These are phyloP conservation scores for Pseudocercospora cruenta DNA, from an alignment of 2,329 filamentous ascomycete genomes.

Conservation along the genomic window DNA sequence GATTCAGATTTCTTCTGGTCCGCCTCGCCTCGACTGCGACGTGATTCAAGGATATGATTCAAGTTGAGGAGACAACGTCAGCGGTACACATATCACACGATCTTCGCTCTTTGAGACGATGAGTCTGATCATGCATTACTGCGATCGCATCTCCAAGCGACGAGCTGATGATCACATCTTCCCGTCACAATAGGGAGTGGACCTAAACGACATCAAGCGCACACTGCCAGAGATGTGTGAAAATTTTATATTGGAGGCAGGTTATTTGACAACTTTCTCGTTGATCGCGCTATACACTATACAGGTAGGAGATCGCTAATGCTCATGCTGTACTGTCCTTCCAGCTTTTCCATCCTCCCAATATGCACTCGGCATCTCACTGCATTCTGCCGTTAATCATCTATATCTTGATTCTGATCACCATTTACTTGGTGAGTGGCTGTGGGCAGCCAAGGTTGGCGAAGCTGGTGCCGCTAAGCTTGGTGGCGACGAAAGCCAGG, in stretches of 20 bases:
- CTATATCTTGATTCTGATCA: neutral
- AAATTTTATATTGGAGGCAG: neutral
- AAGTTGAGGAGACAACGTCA: neutral
- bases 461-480: slow-evolving; percentile 35
- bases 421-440: slow-evolving; percentile 21
- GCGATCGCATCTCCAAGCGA: too few relatives aligned
- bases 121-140: neutral
- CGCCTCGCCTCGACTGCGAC: neutral
- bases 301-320: neutral
- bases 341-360: neutral
- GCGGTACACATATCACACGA: neutral
- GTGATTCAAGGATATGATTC: neutral
- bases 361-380: slow-evolving; percentile 38
- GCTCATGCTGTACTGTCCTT: neutral
- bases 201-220: too few relatives aligned
- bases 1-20: neutral
- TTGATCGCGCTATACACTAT: neutral
- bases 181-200: too few relatives aligned
- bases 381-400: slow-evolving; percentile 40
- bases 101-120: neutral
- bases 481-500: slow-evolving; percentile 38
- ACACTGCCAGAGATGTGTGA: neutral
- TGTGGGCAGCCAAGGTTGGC: slow-evolving; percentile 44
- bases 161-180: too few relatives aligned
- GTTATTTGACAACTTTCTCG: neutral